Conservation (phyloP, 805 yeast genomes). For the Candida cerambycidarum region DNA sequence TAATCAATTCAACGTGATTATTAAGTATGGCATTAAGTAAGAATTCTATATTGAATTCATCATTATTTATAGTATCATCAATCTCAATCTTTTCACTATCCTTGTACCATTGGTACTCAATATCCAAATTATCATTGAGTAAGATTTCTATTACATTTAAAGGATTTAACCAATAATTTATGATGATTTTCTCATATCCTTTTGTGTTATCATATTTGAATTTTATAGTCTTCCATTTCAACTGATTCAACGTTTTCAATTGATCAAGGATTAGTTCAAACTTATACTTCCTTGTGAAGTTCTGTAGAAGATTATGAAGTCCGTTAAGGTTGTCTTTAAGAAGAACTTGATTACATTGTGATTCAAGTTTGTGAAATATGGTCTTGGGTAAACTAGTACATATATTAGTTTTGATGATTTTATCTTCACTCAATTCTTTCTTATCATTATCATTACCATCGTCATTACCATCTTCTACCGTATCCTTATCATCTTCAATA, state of each 20-base stretch:
- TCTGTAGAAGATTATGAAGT: slow-evolving; percentile 55
- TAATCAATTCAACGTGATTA: slow-evolving; percentile 37
- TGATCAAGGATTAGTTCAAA: slow-evolving; percentile 54
- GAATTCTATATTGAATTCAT: slow-evolving; percentile 35
- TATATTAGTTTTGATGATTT: slow-evolving; percentile 13
- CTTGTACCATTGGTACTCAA: slow-evolving; percentile 62
- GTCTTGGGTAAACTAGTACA: slow-evolving; percentile 31
- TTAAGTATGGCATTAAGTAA: slow-evolving; percentile 36
- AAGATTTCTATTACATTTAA: slow-evolving; percentile 63
- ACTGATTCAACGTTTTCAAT: slow-evolving; percentile 42
- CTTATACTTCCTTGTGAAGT: slow-evolving; percentile 63
- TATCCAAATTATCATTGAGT: slow-evolving; percentile 44
- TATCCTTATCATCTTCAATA: too few species aligned
- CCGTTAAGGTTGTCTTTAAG: slow-evolving; percentile 47
- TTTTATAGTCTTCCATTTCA: slow-evolving; percentile 60
- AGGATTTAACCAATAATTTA: slow-evolving; percentile 64
- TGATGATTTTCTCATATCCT: slow-evolving; percentile 46
- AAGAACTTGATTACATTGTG: slow-evolving; percentile 53
- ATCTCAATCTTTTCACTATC: slow-evolving; percentile 45
- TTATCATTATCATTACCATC: neutral
- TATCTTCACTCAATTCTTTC: neutral
- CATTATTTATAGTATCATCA: slow-evolving; percentile 19
- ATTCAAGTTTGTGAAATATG: slow-evolving; percentile 48
- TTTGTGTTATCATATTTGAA: slow-evolving; percentile 54
- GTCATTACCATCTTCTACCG: too few species aligned